Evolutionary conservation across 352 stramenopile species (phyloP), one percentile per base, ranked within the genome.

Genomic region (Globisporangium radiosum): DNA sequence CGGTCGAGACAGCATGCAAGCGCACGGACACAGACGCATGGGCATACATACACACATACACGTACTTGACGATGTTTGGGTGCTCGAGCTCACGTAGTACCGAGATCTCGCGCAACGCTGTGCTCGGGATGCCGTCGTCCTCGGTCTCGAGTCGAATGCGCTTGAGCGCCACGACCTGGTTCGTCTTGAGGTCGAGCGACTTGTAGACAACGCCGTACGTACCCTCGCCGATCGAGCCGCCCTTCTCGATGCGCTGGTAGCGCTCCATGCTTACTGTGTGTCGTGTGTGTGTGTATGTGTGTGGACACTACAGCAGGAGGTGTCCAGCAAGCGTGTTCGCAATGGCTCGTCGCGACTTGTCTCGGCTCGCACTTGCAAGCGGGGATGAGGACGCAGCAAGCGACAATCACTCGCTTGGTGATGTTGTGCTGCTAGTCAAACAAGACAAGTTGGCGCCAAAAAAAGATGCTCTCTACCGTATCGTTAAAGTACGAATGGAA

Each of bases 41-140:
- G 39, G 43, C 6, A 52, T 40, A 15, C 0, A 25, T 19, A 5
- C 8, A 3, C 11, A 4, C 5, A 39, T 1, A 0, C 42, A 25
- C 39, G 71, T 17, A 50, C 45, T 4, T 78, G 39, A 99, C 97
- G 68, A 99, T 98, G 72, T 99, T 99, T 50, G 95, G 85, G 79
- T 99, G 97, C 64, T 94, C 94, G 6, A 99, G 84, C 74, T 99
- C 95, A 38, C 95, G 84, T 45, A 99, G 77, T 45, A 99, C 79
- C 37, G 90, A 98, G 62, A 99, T 99, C 81, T 99, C 97, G 47
- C 97, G 88, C 54, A 99, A 72, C 13, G 97, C 97, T 11, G 97
- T 99, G 62, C 88, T 98, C 39, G 97, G 97, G 75, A 99, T 99
- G 49, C 97, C 97, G 68, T 99, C 97, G 74, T 99, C 96, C 83